Conservation (phyloP, 768 basidiomycete genomes). For the Hortiboletus campestris region DNA sequence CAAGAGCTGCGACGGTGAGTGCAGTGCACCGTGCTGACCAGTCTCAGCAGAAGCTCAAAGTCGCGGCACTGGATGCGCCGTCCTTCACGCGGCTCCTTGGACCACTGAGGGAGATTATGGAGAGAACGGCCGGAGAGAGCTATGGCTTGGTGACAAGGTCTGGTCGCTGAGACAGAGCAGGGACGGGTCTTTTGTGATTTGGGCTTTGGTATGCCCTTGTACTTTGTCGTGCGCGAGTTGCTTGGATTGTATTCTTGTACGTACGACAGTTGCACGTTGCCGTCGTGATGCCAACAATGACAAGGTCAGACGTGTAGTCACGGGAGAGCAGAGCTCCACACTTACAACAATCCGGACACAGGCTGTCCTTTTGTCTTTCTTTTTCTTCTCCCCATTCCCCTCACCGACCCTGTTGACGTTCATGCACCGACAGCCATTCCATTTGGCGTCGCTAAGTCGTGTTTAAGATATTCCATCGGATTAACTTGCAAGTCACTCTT, state of each 20-base stretch:
- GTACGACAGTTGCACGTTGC: neutral
- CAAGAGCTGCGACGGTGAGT: constrained; percentile 95
- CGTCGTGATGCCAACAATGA: constrained; percentile 34
- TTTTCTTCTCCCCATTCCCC: neutral
- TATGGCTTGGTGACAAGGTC: constrained; percentile 45
- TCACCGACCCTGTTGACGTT: neutral
- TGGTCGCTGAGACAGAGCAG: constrained; percentile 28
- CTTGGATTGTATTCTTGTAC: neutral
- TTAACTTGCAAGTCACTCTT: constrained; percentile 21
- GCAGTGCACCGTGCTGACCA: constrained; percentile 52
- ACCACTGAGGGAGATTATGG: constrained; percentile 90
- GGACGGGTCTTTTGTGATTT: neutral
- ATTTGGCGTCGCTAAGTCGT: neutral
- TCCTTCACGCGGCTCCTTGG: constrained; percentile 94
- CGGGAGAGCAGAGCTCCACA: constrained; percentile 5
- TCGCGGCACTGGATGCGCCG: constrained; percentile 89
- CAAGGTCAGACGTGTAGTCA: constrained; percentile 6
- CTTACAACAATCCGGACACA: neutral
- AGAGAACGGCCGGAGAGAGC: constrained; percentile 77
- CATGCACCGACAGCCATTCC: constrained; percentile 4
- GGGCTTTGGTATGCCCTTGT: neutral
- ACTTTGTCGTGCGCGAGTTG: neutral
- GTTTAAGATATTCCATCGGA: neutral
- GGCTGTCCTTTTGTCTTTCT: neutral
- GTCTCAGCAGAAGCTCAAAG: constrained; percentile 70